phyloP scores from a whole-genome alignment of 495 filamentous ascomycete genomes.

The Penicillium samsonianum region DNA sequence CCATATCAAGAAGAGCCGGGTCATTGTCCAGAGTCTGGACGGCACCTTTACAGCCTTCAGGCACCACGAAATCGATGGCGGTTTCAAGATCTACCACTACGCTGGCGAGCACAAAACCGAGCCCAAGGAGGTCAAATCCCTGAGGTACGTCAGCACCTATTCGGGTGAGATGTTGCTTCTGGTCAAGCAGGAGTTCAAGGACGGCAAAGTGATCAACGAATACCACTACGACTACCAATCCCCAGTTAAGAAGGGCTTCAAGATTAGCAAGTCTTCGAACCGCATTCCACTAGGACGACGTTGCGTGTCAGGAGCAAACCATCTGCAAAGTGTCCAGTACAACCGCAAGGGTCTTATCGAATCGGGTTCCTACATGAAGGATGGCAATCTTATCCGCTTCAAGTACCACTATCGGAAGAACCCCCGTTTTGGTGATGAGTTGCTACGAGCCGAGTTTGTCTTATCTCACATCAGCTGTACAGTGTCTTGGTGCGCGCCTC shows the following conservation, averaged over 20 bases:
- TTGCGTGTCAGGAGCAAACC: constrained; percentile 49
- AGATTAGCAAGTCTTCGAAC: constrained; percentile 26
- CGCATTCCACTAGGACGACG: constrained; percentile 50
- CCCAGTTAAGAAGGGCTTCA: constrained; percentile 36
- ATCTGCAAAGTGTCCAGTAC: constrained; percentile 54
- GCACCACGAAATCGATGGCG: constrained; percentile 39
- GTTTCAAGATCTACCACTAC: constrained; percentile 52
- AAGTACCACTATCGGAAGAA: constrained; percentile 60
- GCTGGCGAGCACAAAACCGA: constrained; percentile 45
- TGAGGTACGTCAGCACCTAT: constrained; percentile 52
- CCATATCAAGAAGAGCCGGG: constrained; percentile 46
- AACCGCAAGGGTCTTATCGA: constrained; percentile 57
- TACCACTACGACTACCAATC: constrained; percentile 53
- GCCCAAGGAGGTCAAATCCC: constrained; percentile 41
- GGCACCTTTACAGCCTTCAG: constrained; percentile 52
- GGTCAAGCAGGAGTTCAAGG: constrained; percentile 50
- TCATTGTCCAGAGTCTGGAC: constrained; percentile 46
- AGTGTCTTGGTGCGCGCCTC: constrained; percentile 61
- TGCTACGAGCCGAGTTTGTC: constrained; percentile 58
- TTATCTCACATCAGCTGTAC: constrained; percentile 56
- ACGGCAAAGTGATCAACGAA: constrained; percentile 48
- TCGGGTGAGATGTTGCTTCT: constrained; percentile 48
- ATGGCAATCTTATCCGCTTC: constrained; percentile 57
- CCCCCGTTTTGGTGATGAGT: constrained; percentile 55
- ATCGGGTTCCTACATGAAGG: constrained; percentile 56